Percentiles rank a stretch among this genome's conserved stretches.
phyloP scores from a whole-genome alignment of 2,329 filamentous ascomycete genomes.

The Fusarium aywerte region DNA sequence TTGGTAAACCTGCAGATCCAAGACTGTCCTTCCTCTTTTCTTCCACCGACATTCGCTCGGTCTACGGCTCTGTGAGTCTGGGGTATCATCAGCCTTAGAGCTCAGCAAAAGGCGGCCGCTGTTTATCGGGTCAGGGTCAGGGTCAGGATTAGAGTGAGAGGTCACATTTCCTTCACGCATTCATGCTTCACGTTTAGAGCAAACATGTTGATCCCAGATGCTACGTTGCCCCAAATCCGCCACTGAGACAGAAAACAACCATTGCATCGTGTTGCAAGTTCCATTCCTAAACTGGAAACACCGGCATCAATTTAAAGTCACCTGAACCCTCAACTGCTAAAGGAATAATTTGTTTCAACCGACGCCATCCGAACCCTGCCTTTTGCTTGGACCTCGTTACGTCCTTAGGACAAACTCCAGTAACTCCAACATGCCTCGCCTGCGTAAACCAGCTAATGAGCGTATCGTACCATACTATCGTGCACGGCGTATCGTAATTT shows the following conservation, averaged over 20 bases:
- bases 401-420: slow-evolving; percentile 16
- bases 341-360: slow-evolving; percentile 13
- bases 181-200: neutral
- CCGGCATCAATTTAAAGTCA: slow-evolving; percentile 1
- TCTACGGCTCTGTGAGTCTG: slow-evolving; percentile 4
- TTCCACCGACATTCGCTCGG: neutral
- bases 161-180: slow-evolving; percentile 7
- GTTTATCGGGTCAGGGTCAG: slow-evolving; percentile 15
- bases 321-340: slow-evolving; percentile 7
- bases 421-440: slow-evolving; percentile 28
- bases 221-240: slow-evolving; percentile 13
- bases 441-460: slow-evolving; percentile 18
- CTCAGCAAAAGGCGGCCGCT: slow-evolving; percentile 19
- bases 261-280: neutral
- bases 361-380: slow-evolving; percentile 20
- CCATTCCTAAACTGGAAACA: slow-evolving; percentile 15
- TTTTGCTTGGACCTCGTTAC: slow-evolving; percentile 22
- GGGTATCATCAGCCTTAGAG: neutral
- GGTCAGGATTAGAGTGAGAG: slow-evolving; percentile 9
- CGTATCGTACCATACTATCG: slow-evolving; percentile 4
- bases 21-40: slow-evolving; percentile 7
- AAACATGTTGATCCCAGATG: slow-evolving; percentile 12
- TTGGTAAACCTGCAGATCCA: slow-evolving; percentile 2
- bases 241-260: neutral
- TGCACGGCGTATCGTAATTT: slow-evolving; percentile 1